A percentile compares a stretch with the other conserved stretches of the same genome.
These are phyloP conservation scores for Pleurotus pulmonarius DNA, from an alignment of 768 basidiomycete species.

Conservation along the genomic window DNA sequence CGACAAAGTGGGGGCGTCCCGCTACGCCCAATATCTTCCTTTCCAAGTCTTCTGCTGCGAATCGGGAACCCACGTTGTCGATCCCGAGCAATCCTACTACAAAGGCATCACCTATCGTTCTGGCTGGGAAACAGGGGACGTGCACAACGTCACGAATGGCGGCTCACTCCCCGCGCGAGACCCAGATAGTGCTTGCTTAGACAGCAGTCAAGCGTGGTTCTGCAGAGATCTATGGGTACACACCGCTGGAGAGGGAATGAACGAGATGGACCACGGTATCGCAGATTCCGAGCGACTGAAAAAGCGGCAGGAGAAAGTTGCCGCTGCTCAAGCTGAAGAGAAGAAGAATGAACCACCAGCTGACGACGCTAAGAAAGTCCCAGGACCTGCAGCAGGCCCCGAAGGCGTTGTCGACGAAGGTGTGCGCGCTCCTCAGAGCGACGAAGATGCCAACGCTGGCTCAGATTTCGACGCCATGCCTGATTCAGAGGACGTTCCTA, in stretches of 20 bases:
- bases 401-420: conserved; percentile 11
- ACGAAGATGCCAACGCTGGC: conserved; percentile 78
- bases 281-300: conserved; percentile 22
- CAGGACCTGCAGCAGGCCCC: conserved; percentile 9
- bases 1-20: conserved; percentile 73
- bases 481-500: conserved; percentile 43
- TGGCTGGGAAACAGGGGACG: conserved; percentile 49
- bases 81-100: conserved; percentile 95
- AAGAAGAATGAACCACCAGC: background rate
- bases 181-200: conserved; percentile 85
- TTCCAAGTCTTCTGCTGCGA: conserved; percentile 99
- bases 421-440: conserved; percentile 24
- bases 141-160: conserved; percentile 71
- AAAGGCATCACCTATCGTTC: conserved; percentile 82
- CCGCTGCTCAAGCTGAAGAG: background rate
- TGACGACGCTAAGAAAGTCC: background rate
- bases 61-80: conserved; percentile 94
- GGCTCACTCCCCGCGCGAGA: conserved; percentile 56
- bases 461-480: conserved; percentile 89
- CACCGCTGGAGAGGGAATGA: conserved; percentile 74
- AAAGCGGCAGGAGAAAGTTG: conserved; percentile 19
- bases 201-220: conserved; percentile 97
- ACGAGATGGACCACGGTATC: conserved; percentile 44
- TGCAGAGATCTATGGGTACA: conserved; percentile 96
- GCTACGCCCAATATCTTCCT: conserved; percentile 89